Evolutionary conservation across 495 filamentous ascomycete species (phyloP), one percentile per base, ranked within the genome.

Genomic region (Talaromyces proteolyticus): DNA sequence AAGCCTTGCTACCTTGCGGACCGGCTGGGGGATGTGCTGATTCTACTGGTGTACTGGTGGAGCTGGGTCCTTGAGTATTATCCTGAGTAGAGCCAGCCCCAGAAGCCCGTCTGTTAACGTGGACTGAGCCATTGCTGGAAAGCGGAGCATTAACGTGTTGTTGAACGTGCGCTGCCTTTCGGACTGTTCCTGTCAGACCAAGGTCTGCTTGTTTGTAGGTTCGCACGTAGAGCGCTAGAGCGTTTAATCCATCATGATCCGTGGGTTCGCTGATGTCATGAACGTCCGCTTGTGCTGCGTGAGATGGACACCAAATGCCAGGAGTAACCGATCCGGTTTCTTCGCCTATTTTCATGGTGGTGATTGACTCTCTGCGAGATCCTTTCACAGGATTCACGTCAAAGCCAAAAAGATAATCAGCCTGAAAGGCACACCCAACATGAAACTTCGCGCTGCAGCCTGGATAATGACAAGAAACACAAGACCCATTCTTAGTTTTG

Each of bases 161-260:
- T 26, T 83, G 75, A 36, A 84, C 70, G 19, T 84, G 75, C 24
- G 79, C 82, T 18, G 94, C 92, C 61, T 95, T 96, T 18, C 93
- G 84, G 38, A 91, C 85, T 16, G 93, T 96, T 18, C 92, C 92
- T 6, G 91, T 96, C 47, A 95, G 67, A 16, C 86, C 79, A 18
- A 92, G 75, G 57, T 99, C 93, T 17, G 92, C 91, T 64, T 97
- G 92, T 68, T 97, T 99, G 74, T 88, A 96, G 38, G 86, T 91
- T 46, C 79, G 79, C 21, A 84, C 86, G 60, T 86, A 99, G 10
- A 92, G 74, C 62, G 96, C 91, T 16, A 99, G 70, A 14, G 88
- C 92, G 52, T 83, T 95, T 56, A 76, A 56, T 52, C 69, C 68
- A 53, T 72, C 58, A 58, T 67, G 62, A 50, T 83, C 82, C 6